Conservation (phyloP, 768 basidiomycete species). For the Lenzites betulinus region DNA sequence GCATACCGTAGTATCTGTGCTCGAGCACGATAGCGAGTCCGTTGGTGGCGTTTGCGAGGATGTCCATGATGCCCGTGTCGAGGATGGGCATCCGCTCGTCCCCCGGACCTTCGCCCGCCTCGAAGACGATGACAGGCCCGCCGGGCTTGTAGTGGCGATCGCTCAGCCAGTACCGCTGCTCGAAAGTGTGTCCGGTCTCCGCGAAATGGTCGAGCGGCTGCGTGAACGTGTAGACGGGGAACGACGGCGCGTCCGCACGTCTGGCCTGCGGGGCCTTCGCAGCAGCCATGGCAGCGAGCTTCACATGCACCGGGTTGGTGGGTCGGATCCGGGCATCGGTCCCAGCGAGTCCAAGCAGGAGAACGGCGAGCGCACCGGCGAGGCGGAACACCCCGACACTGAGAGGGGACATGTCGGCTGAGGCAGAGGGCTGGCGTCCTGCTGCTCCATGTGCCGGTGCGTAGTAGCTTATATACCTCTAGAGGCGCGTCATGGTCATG, state of each 20-base stretch:
- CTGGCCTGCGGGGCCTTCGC: neutral
- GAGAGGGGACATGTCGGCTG: too few relatives aligned
- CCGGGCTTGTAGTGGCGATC: constrained; percentile 71
- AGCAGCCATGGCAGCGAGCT: neutral
- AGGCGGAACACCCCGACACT: too few relatives aligned
- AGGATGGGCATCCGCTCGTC: constrained; percentile 43
- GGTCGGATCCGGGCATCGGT: neutral
- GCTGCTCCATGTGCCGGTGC: too few relatives aligned
- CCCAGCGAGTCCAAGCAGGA: too few relatives aligned
- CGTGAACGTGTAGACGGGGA: constrained; percentile 66
- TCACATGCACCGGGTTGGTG: constrained; percentile 4
- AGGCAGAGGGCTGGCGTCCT: too few relatives aligned
- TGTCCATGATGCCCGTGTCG: constrained; percentile 70
- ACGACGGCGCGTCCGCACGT: constrained; percentile 38
- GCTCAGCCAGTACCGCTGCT: constrained; percentile 90
- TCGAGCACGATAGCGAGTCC: constrained; percentile 89
- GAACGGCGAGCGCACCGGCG: too few relatives aligned
- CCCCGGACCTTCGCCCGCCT: too few relatives aligned
- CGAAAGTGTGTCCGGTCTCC: constrained; percentile 62
- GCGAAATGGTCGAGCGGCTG: constrained; percentile 87
- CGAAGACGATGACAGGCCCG: constrained; percentile 77
- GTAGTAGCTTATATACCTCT: too few relatives aligned
- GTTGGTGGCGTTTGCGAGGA: constrained; percentile 79
- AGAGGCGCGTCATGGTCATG: too few relatives aligned
- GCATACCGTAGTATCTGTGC: constrained; percentile 83